Evolutionary conservation across 1,284 basidiomycete species (phyloP).

Genomic region (Tilletia walkeri): DNA sequence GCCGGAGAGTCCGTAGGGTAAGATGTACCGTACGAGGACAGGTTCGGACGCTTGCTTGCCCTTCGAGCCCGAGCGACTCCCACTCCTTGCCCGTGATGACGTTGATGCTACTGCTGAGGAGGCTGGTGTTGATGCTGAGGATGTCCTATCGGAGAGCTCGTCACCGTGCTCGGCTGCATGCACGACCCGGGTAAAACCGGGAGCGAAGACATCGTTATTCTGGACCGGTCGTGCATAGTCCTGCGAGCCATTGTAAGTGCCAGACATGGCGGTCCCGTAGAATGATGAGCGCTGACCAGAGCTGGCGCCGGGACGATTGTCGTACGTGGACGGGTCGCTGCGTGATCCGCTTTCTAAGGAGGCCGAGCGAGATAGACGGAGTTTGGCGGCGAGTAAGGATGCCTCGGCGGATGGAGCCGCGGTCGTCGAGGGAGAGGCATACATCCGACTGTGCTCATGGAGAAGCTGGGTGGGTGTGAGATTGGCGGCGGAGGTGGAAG

Average conservation of each 20-base stretch:
- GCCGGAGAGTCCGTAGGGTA: slow-evolving; percentile 50
- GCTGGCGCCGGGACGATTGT: background rate
- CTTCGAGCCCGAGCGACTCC: background rate
- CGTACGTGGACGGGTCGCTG: background rate
- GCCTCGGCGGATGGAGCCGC: background rate
- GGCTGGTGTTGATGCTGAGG: background rate
- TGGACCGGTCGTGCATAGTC: background rate
- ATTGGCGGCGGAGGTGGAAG: background rate
- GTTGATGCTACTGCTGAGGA: background rate
- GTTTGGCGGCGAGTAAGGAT: slow-evolving; percentile 7
- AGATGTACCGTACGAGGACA: slow-evolving; percentile 40
- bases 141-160: background rate
- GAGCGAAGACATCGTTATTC: slow-evolving; percentile 3
- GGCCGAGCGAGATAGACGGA: background rate
- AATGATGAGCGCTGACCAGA: background rate
- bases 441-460: background rate
- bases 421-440: background rate
- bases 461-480: background rate
- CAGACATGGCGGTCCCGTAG: background rate
- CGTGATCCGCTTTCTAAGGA: background rate
- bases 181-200: background rate
- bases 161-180: background rate
- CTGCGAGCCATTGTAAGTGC: background rate
- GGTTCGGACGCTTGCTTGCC: background rate
- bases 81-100: background rate